Percentiles rank a stretch among this genome's conserved stretches.
Evolutionary conservation across 306 rosid species (phyloP).

Genomic region (Nissolia schottii): DNA sequence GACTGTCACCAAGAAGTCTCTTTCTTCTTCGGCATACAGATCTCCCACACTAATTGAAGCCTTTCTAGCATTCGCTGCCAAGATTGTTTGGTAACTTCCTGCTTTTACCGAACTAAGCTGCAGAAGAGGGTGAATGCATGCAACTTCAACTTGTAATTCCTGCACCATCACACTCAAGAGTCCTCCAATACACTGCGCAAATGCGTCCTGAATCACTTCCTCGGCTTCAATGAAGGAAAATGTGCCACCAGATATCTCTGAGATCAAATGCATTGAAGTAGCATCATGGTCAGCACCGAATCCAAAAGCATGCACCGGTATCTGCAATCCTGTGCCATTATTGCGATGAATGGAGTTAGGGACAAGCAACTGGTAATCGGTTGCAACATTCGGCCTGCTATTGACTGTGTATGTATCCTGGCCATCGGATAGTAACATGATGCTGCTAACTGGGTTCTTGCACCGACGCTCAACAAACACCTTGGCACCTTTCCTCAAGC

Average conservation of each 20-base stretch:
- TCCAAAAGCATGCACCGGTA: conserved; percentile 94
- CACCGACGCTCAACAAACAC: conserved; percentile 66
- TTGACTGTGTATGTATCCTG: conserved; percentile 80
- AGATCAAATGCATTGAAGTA: conserved; percentile 78
- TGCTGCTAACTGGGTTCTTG: conserved; percentile 85
- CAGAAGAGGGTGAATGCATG: conserved; percentile 54
- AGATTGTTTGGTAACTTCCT: conserved; percentile 70
- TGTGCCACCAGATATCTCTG: conserved; percentile 87
- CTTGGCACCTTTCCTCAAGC: conserved; percentile 81
- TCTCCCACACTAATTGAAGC: conserved; percentile 71
- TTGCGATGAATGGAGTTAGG: conserved; percentile 58
- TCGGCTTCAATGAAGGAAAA: conserved; percentile 95
- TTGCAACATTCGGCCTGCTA: conserved; percentile 37
- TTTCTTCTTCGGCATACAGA: conserved; percentile 91
- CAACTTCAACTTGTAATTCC: conserved; percentile 60
- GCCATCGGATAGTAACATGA: conserved; percentile 89
- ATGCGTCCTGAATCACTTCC: conserved; percentile 91
- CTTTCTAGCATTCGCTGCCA: conserved; percentile 46
- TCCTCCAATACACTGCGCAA: conserved; percentile 98
- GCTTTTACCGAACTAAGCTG: conserved; percentile 64
- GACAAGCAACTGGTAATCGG: conserved; percentile 64
- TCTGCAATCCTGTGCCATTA: conserved; percentile 52
- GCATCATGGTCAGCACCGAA: conserved; percentile 93
- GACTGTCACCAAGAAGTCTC: conserved; percentile 78
- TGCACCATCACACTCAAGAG: conserved; percentile 94